Conservation (phyloP, 176 grass and related monocot species). For the Coix lacrymajobi region DNA sequence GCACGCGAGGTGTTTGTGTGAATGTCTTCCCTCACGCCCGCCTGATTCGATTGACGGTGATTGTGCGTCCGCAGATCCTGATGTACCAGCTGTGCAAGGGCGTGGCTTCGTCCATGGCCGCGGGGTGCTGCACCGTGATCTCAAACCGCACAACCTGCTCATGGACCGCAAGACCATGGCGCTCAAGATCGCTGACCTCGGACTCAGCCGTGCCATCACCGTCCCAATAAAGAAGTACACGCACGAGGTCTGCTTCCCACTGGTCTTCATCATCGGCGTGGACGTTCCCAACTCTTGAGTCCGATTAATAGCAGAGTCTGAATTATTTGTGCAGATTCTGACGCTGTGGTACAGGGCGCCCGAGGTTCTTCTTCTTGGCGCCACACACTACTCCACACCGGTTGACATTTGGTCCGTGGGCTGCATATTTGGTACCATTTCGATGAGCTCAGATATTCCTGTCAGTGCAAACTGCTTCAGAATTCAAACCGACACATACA, state of each 20-base stretch:
- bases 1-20: no score
- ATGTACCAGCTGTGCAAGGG: constrained; percentile 99
- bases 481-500: not conserved
- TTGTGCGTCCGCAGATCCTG: constrained; percentile 58
- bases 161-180: constrained; percentile 97
- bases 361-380: constrained; percentile 87
- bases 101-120: constrained; percentile 67
- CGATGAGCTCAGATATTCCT: no score
- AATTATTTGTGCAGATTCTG: constrained; percentile 57
- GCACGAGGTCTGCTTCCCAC: constrained; percentile 62
- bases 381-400: constrained; percentile 81
- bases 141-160: constrained; percentile 97
- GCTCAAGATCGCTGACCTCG: constrained; percentile 93
- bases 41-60: not conserved
- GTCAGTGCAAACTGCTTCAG: no score
- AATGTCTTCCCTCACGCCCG: not conserved
- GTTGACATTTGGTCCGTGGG: constrained; percentile 29
- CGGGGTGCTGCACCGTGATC: constrained; percentile 90
- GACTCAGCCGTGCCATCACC: constrained; percentile 78
- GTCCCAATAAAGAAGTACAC: constrained; percentile 94
- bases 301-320: not conserved
- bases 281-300: not conserved
- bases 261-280: not conserved
- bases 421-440: not conserved
- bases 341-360: constrained; percentile 99